These are phyloP conservation scores for Schoenoplectus triqueter DNA, from an alignment of 202 grass and related monocot genomes.

Conservation along the genomic window DNA sequence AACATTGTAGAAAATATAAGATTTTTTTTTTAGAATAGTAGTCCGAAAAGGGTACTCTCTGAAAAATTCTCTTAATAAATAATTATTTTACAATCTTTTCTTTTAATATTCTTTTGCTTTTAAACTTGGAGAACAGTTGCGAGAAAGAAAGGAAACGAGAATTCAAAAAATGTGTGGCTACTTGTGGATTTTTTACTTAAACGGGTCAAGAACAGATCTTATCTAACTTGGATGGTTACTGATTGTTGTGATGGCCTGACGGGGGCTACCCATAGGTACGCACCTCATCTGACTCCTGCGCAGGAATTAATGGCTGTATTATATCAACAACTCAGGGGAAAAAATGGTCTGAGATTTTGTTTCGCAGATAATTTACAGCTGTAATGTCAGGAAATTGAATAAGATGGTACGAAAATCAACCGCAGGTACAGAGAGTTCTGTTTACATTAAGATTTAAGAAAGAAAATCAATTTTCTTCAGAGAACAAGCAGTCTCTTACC, in stretches of 20 bases:
- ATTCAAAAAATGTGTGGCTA: background rate
- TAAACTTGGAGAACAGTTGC: background rate
- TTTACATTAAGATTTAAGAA: conserved; percentile 8
- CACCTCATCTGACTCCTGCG: conserved; percentile 10
- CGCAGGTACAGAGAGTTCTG: background rate
- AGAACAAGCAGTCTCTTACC: background rate
- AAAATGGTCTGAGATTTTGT: conserved; percentile 15
- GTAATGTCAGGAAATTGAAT: conserved; percentile 35
- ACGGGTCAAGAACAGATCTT: too few relatives aligned
- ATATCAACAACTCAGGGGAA: background rate
- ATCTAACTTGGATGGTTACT: background rate
- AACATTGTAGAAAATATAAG: too few relatives aligned
- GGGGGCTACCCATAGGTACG: background rate
- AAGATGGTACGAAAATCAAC: background rate
- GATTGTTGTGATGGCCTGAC: background rate
- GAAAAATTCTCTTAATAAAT: too few relatives aligned
- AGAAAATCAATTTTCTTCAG: background rate
- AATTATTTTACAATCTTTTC: background rate
- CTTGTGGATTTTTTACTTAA: background rate
- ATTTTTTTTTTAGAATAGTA: too few relatives aligned
- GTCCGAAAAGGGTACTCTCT: too few relatives aligned
- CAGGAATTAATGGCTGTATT: background rate
- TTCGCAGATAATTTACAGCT: conserved; percentile 24
- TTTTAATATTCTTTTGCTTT: background rate
- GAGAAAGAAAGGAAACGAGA: background rate